A percentile compares a stretch with the other conserved stretches of the same genome.
phyloP scores from a whole-genome alignment of 106 monocot genomes.

The Dendrobium nobile region DNA sequence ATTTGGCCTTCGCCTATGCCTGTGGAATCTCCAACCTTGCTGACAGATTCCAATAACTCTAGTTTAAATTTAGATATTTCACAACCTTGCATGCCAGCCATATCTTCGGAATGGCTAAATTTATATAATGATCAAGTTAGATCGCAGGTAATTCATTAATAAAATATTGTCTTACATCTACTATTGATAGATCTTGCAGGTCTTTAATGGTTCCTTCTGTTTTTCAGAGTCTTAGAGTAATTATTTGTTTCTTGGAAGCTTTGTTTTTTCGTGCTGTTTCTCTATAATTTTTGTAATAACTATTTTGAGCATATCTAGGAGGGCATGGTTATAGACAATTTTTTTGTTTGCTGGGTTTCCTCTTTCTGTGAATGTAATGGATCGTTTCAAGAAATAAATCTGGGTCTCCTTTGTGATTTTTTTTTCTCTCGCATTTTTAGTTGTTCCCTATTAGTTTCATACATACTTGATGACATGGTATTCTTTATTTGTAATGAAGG shows the following conservation, averaged over 20 bases:
- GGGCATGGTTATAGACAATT: background rate
- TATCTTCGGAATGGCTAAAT: constrained; percentile 3
- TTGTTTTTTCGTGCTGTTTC: background rate
- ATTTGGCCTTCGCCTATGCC: background rate
- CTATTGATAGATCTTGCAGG: background rate
- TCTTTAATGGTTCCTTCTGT: background rate
- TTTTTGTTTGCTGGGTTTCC: background rate
- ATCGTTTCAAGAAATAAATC: background rate
- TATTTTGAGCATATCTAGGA: background rate
- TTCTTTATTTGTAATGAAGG: background rate
- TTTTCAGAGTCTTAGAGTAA: background rate
- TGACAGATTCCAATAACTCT: background rate
- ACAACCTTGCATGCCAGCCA: background rate
- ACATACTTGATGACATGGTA: background rate
- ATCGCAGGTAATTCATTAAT: background rate
- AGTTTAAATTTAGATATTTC: background rate
- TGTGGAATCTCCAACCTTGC: background rate
- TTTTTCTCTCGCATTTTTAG: background rate
- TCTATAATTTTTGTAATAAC: background rate
- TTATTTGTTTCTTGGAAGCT: background rate
- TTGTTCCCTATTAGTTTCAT: background rate
- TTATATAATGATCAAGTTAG: background rate
- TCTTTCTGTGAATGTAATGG: background rate
- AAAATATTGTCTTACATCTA: background rate
- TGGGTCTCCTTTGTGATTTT: background rate